Evolutionary conservation across 148 eudicot species (phyloP), one percentile per base, ranked within the genome.

Genomic region (Salicornia ramosissima): DNA sequence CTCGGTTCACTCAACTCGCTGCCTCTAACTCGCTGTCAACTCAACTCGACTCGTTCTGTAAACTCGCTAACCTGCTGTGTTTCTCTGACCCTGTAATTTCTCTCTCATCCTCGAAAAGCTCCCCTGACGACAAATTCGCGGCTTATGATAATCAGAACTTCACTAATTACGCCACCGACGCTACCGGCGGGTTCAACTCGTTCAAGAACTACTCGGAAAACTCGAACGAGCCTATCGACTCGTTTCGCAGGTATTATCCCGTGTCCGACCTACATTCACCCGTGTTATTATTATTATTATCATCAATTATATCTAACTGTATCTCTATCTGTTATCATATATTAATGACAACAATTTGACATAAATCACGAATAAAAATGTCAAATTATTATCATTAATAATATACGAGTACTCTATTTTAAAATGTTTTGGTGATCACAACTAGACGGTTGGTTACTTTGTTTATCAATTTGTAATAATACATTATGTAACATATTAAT

Each of bases 1-100:
- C 89, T 22, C 65, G 79, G 3, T 92, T 84, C 72, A 53, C 89
- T 1, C 83, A 83, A 60, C 91, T 92, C 79, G 97, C 90, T 31
- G 56, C 79, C 59, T 64, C 69, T 40, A 83, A 81, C 73, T 58
- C 86, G 11, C 83, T 90, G 22, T 83, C 97, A 1, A 19, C 79
- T 1, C 80, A 83, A 5, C 84, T 92, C 15, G 70, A 77, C 36
- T 63, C 82, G 0, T 89, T 92, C 74, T 92, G 97, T 65, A 49
- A 82, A 45, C 75, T 84, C 19, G 97, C 89, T 5, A 79, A 86
- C 6, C 83, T 92, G 19, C 75, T 89, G 26, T 92, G 97, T 52
- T 83, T 86, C 74, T 82, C 89, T 3, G 91, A 92, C 56, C 67
- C 74, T 0, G 21, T 74, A 4, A 64, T 74, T 0, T 80, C 76